phyloP scores from a whole-genome alignment of 768 basidiomycete genomes.

The Dentipellis sp. region DNA sequence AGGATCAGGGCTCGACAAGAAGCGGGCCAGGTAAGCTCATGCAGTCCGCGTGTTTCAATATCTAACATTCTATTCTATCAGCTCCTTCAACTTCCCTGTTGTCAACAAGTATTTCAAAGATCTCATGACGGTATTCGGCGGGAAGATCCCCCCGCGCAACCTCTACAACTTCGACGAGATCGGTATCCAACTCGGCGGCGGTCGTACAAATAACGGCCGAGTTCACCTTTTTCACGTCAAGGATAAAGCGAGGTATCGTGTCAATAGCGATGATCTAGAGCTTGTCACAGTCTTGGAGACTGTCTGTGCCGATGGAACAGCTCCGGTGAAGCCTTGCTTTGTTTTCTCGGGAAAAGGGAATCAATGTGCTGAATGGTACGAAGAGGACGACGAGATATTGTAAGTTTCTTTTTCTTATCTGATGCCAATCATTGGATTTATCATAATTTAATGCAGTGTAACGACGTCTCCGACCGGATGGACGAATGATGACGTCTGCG shows the following conservation, averaged over 20 bases:
- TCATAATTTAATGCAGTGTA: conserved; percentile 20
- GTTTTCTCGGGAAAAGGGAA: conserved; percentile 28
- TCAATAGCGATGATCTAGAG: conserved; percentile 27
- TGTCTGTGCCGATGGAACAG: conserved; percentile 30
- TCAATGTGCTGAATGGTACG: no score
- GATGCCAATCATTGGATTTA: no score
- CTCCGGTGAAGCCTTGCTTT: conserved; percentile 24
- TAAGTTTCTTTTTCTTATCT: conserved; percentile 1
- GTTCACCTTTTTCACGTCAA: neutral
- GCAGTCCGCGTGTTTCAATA: no score
- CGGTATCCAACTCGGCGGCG: neutral
- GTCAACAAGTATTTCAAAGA: neutral
- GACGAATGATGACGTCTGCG: conserved; percentile 28
- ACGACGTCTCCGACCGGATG: conserved; percentile 30
- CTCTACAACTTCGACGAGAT: neutral
- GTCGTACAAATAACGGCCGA: neutral
- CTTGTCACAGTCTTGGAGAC: conserved; percentile 38
- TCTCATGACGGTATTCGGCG: neutral
- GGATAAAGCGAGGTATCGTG: neutral
- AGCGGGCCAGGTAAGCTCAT: neutral
- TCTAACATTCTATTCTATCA: no score
- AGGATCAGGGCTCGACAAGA: neutral
- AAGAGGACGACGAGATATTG: conserved; percentile 17
- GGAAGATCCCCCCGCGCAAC: neutral
- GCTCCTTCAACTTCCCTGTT: neutral